Evolutionary conservation across 2,329 filamentous ascomycete species (phyloP), one percentile per base, ranked within the genome.

Genomic region (Pestalotiopsis sp.): DNA sequence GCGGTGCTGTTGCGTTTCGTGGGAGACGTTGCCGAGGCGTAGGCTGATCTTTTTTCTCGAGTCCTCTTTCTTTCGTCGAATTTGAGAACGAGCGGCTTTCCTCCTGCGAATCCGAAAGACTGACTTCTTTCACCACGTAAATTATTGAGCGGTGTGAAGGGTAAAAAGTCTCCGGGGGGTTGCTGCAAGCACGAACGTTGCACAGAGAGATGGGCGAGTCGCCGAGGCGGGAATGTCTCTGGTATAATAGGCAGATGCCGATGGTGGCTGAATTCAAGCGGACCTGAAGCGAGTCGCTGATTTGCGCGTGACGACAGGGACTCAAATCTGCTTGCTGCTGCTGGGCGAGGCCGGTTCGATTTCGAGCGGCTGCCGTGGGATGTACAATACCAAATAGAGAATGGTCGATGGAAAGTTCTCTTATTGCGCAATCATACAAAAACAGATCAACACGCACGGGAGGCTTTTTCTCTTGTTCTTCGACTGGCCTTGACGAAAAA

Each of bases 141-240:
- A 3, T 66, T 36, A 12, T 62, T 36, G 57, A 59, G 23, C 57
- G 57, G 25, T 36, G 36, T 39, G 62, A 52, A 49, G 17, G 39
- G 20, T 20, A 20, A n/a, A 38, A 62, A 38, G 59, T 39, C 31
- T 17, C 57, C 25, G 45, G 45, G 45, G 45, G 45, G 27, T 59
- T 62, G 25, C 63, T 56, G 45, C 45, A 25, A 25, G 49, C 20
- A 49, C 49, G 45, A 31, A 23, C n/a, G 67, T 66, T 68, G 67
- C 63, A 68, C 67, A 45, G 45, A 52, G 45, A 52, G 49, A 38
- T 63, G 56, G 58, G 67, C 71, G 71, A 75, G 71, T 72, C 62
- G 72, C 72, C 66, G 70, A 70, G 71, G 72, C 72, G 68, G 68
- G 36, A 39, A 23, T 69, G 68, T 72, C 68, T 73, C 66, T 71